Base-by-base conservation (phyloP, 257 asterid species). In the Galeopsis tetrahit region DNA sequence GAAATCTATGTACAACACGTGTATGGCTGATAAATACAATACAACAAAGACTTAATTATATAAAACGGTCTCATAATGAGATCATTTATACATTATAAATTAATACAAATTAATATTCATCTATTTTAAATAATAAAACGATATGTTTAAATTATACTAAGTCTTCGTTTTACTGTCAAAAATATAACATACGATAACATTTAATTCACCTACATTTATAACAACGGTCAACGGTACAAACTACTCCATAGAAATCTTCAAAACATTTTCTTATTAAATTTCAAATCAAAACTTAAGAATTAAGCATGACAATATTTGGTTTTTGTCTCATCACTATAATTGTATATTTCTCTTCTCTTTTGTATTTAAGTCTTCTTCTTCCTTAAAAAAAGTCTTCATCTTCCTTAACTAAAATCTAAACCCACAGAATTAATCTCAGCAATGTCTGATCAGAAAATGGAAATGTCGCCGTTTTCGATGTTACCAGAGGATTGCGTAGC, bases 401-500 rank as follows among this genome's bases (percentile, higher is more conserved):
- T 5, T n/a, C 5, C 32, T 6, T 11, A 7, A 35, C 40, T 11
- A 60, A 35, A 60, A 13, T 34, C 44, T 5, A 3, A 35, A 60
- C 15, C 17, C 64, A 10, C 14, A 4, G 11, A 32, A 14, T 63
- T 4, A 28, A 46, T 11, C 10, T 17, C 46, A 53, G 5, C 66
- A 32, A 73, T 73, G 77, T 5, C 66, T 4, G 66, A 53, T 34
- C 66, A 73, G 42, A 13, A 10, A 0, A 9, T 10, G 4, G 56
- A 35, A 70, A 44, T 13, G 10, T 68, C 65, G 5, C 39, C 43
- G 9, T 66, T 70, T 0, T 0, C 13, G 14, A 1, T n/a, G 0
- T 15, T 83, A 1, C 80, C 87, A 2, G 84, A 77, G 74, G 80
- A 48, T 4, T 86, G 88, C 66, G 40, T 80, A 3, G 52, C 86